These are phyloP conservation scores for Rhodotorula sp. DNA, from an alignment of 1,284 basidiomycete genomes.

Conservation along the genomic window DNA sequence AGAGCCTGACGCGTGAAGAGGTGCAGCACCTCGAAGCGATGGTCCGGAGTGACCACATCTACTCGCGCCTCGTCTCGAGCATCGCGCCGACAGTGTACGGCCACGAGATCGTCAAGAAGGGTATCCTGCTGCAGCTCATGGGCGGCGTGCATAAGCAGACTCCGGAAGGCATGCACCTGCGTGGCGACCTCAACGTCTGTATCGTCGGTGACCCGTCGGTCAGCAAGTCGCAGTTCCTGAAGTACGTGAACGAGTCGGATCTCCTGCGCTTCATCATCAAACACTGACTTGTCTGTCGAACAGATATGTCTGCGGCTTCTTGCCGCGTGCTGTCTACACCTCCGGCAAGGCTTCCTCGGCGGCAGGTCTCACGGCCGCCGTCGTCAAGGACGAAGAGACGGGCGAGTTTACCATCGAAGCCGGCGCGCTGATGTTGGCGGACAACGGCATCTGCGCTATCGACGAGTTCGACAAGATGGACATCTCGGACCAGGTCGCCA, in stretches of 20 bases:
- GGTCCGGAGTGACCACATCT: conserved; percentile 92
- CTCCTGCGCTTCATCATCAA: not conserved
- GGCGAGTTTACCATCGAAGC: conserved; percentile 99
- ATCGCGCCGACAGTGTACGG: conserved; percentile 98
- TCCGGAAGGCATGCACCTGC: conserved; percentile 89
- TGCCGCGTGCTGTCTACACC: conserved; percentile 97
- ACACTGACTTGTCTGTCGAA: conserved; percentile 14
- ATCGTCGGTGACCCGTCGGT: conserved; percentile 97
- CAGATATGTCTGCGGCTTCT: conserved; percentile 97
- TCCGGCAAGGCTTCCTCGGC: conserved; percentile 98
- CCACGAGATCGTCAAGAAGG: conserved; percentile 98
- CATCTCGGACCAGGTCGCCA: conserved; percentile 95
- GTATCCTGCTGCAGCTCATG: conserved; percentile 94
- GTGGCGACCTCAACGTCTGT: conserved; percentile 98
- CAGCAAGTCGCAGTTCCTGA: conserved; percentile 96
- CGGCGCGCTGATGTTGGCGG: conserved; percentile 96
- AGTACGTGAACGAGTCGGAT: conserved; percentile 58
- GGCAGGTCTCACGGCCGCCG: conserved; percentile 96
- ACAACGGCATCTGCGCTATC: conserved; percentile 99
- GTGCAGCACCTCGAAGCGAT: conserved; percentile 91
- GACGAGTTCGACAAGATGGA: conserved; percentile 99
- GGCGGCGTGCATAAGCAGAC: conserved; percentile 99
- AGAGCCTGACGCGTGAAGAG: conserved; percentile 86
- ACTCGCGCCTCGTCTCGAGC: conserved; percentile 85
- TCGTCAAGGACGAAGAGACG: conserved; percentile 97